These are phyloP conservation scores for Tolypocladium ophioglossoides DNA, from an alignment of 2,329 filamentous ascomycete genomes.

Conservation along the genomic window DNA sequence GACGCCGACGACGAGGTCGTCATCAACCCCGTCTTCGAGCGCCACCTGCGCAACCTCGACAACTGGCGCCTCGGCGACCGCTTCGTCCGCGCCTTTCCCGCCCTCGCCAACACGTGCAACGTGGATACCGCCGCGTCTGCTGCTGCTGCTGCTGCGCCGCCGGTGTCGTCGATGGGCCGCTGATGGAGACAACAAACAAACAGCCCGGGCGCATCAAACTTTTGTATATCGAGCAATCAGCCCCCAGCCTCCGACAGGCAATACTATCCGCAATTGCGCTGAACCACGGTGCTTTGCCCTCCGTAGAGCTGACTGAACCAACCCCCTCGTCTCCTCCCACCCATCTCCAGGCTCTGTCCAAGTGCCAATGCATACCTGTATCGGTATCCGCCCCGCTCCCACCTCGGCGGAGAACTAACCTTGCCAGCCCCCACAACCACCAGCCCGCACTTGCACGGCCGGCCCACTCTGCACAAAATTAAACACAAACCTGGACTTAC, in stretches of 20 bases:
- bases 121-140: conserved; percentile 10
- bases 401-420: not conserved
- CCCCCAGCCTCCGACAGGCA: not conserved
- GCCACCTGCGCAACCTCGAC: conserved; percentile 60
- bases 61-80: conserved; percentile 73
- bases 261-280: not conserved
- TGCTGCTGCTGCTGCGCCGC: not conserved
- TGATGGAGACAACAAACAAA: not conserved
- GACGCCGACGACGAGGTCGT: conserved; percentile 48
- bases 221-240: not conserved
- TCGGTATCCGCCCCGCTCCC: not conserved
- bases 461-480: not conserved
- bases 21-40: conserved; percentile 81
- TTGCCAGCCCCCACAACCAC: not conserved
- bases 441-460: not conserved
- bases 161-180: not conserved
- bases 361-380: not conserved
- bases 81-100: conserved; percentile 57
- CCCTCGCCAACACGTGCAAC: conserved; percentile 18
- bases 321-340: no score
- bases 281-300: not conserved
- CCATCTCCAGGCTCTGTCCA: not conserved
- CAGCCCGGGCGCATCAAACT: not conserved
- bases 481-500: not conserved
- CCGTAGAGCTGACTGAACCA: no score